Conservation (phyloP, 768 basidiomycete genomes). For the Kwoniella europaea region DNA sequence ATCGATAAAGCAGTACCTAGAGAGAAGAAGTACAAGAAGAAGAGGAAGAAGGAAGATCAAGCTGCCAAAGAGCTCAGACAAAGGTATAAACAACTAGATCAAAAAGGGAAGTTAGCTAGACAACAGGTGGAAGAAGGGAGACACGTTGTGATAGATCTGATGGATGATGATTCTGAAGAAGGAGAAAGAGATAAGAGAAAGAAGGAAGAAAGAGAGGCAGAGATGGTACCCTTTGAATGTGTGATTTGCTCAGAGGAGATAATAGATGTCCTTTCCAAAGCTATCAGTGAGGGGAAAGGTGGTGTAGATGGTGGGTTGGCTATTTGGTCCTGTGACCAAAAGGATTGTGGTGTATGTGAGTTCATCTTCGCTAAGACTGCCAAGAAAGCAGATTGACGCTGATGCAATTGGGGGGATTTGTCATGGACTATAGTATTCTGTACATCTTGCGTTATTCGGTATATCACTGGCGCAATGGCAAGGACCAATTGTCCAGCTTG, state of each 20-base stretch:
- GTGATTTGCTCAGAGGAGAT: conserved; percentile 17
- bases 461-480: background rate
- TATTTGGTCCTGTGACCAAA: conserved; percentile 20
- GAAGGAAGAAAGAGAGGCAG: background rate
- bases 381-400: no score
- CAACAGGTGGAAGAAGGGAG: background rate
- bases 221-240: conserved; percentile 10
- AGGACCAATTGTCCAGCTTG: conserved; percentile 11
- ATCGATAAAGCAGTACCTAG: conserved; percentile 5
- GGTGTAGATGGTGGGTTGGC: conserved; percentile 25
- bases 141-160: background rate
- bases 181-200: background rate
- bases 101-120: background rate
- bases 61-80: background rate
- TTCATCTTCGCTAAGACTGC: background rate
- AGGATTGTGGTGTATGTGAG: conserved; percentile 26
- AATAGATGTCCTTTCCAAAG: background rate
- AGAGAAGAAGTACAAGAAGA: background rate
- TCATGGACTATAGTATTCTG: conserved; percentile 16
- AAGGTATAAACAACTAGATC: background rate
- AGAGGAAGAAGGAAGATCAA: conserved; percentile 6
- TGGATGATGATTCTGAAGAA: background rate
- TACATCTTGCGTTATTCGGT: conserved; percentile 12
- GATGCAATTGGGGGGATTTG: no score
- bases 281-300: conserved; percentile 14